Base-by-base conservation (phyloP, 345 rosid species). In the Pseudoturritis turrita region DNA sequence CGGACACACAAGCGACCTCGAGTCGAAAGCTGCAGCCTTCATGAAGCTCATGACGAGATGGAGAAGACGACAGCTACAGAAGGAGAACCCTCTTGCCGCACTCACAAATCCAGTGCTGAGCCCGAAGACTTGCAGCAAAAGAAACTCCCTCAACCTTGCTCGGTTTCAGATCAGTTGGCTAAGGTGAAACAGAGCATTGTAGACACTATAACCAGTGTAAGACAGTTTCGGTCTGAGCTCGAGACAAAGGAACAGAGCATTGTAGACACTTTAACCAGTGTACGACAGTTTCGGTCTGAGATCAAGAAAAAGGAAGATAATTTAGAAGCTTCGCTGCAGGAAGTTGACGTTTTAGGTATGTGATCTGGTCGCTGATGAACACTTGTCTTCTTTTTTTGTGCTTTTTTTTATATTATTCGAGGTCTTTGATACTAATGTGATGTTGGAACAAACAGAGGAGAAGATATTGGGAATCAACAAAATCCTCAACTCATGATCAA, bases 261-360 rank as follows among this genome's bases (percentile, higher is more conserved):
- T 51, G 19, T 25, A 4, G 72, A 68, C 23, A 55, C 19, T 6
- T 9, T 68, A 40, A 29, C 22, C 41, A 68, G 12, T 10, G 47
- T 65, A 21, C 14, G 36, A 36, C 19, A 52, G 61, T 52, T 39
- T 11, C 25, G 18, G 3, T 69, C 26, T 10, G 65, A 57, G 65
- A 35, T 58, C 0, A 6, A 35, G 75, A 5, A 60, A 71, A 61
- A 60, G 28, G 68, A 71, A 60, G 65, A 49, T 6, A 28, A 25
- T 10, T 51, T 71, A 5, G 68, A 39, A 39, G 60, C 29, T 37
- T 71, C 75, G 29, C 40, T 47, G 18, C 59, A 23, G 37, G 68
- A 71, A 49, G 25, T 59, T 7, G 66, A 47, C 10, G 10, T 49
- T 9, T 49, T 59, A 47, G 41, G 75, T 71, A 49, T 19, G 58